Evolutionary conservation across 305 asterid genomes (phyloP).

Genomic region (Stenogyne calaminthoides): DNA sequence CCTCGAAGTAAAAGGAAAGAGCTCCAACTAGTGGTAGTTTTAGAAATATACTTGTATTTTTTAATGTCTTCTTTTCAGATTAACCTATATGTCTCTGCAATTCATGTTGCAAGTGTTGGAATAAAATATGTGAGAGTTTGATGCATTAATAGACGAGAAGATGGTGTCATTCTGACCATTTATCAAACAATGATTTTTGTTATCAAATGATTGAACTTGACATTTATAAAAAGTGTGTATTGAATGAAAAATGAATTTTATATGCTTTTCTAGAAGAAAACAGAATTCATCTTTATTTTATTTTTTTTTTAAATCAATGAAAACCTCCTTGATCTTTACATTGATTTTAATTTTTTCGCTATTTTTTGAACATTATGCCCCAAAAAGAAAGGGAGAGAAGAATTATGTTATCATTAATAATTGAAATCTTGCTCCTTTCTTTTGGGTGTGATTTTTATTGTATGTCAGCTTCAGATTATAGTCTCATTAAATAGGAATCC

Average conservation of each 20-base stretch:
- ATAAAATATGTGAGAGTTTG: not conserved
- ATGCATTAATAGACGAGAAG: not conserved
- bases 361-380: no score
- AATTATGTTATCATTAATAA: no score
- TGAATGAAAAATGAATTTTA: no score
- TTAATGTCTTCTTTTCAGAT: conserved; percentile 22
- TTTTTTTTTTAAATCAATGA: no score
- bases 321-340: no score
- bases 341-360: no score
- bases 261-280: no score
- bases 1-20: conserved; percentile 46
- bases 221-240: no score
- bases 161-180: not conserved
- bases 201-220: no score
- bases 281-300: no score
- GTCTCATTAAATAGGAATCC: not conserved
- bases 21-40: conserved; percentile 37
- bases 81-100: not conserved
- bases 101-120: not conserved
- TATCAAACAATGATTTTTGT: no score
- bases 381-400: not conserved
- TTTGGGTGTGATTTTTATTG: not conserved
- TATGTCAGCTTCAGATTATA: not conserved
- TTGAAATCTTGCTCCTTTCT: not conserved
- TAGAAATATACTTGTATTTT: not conserved